phyloP scores from a whole-genome alignment of 1,139 yeast species.

The Saccharomyces hybrid region DNA sequence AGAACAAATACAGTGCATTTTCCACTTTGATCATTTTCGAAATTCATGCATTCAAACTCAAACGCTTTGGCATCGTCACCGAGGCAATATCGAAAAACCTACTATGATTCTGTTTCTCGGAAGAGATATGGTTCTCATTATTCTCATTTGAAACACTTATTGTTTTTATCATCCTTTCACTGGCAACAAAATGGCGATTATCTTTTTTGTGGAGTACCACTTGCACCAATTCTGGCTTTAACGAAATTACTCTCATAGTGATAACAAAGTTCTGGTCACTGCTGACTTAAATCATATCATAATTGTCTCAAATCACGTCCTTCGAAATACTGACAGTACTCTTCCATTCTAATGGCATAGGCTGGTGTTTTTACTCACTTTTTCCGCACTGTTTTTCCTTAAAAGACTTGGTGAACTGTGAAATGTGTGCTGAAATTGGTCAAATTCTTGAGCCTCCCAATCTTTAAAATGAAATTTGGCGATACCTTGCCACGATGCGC shows the following conservation, averaged over 20 bases:
- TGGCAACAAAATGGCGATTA: neutral
- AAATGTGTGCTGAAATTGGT: neutral
- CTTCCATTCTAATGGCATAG: neutral
- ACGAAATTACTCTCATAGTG: too few species aligned
- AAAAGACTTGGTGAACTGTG: neutral
- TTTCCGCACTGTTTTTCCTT: constrained; percentile 12
- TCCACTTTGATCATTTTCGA: too few species aligned
- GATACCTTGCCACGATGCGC: neutral
- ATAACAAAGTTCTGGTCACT: neutral
- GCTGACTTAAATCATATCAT: neutral
- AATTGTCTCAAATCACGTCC: neutral
- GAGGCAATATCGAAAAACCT: neutral
- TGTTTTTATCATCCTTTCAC: neutral
- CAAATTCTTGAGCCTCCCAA: neutral
- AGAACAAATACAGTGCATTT: too few species aligned
- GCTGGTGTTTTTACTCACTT: constrained; percentile 9
- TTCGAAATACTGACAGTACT: neutral
- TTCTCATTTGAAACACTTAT: neutral
- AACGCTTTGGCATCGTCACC: too few species aligned
- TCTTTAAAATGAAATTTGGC: neutral
- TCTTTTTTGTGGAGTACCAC: too few species aligned
- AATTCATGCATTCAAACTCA: neutral
- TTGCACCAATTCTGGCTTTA: too few species aligned
- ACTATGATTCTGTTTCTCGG: neutral
- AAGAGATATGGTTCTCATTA: neutral